Evolutionary conservation across 2,329 filamentous ascomycete genomes (phyloP).

Genomic region (Calonectria naviculata): DNA sequence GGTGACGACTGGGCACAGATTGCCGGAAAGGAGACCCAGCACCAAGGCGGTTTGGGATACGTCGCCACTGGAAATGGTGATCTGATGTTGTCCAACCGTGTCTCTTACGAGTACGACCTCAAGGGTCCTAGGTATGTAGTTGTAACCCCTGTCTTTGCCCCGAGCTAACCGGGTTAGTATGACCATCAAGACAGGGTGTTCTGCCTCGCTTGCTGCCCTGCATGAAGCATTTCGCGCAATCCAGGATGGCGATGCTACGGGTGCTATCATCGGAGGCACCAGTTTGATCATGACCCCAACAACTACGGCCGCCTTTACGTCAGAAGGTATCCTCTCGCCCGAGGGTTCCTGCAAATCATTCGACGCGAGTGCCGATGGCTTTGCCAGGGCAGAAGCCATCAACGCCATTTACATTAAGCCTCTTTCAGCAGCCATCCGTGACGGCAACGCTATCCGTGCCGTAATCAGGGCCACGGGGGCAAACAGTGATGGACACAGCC

Average conservation of each 20-base stretch:
- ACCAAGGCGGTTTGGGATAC: conserved; percentile 27
- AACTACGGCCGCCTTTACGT: conserved; percentile 31
- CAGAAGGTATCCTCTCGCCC: conserved; percentile 39
- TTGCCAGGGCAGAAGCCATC: conserved; percentile 58
- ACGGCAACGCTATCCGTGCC: conserved; percentile 52
- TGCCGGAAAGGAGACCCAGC: conserved; percentile 33
- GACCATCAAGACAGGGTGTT: conserved; percentile 50
- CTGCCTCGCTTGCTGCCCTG: conserved; percentile 43
- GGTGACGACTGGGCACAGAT: conserved; percentile 46
- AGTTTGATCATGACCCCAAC: conserved; percentile 46
- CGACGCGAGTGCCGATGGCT: conserved; percentile 56
- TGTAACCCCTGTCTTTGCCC: conserved; percentile 46
- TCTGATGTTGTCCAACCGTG: conserved; percentile 43
- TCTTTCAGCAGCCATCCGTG: conserved; percentile 55
- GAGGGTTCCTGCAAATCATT: conserved; percentile 45
- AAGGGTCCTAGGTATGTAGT: conserved; percentile 56
- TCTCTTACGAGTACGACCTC: conserved; percentile 53
- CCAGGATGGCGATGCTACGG: conserved; percentile 35
- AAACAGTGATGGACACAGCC: conserved; percentile 53
- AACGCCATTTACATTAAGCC: conserved; percentile 55
- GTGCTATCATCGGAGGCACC: conserved; percentile 45
- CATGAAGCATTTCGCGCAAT: conserved; percentile 47
- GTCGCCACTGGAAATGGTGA: conserved; percentile 35
- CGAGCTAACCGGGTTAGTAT: conserved; percentile 33
- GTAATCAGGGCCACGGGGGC: conserved; percentile 45